Evolutionary conservation across 805 yeast species (phyloP).

Genomic region (Candida chauliodis): DNA sequence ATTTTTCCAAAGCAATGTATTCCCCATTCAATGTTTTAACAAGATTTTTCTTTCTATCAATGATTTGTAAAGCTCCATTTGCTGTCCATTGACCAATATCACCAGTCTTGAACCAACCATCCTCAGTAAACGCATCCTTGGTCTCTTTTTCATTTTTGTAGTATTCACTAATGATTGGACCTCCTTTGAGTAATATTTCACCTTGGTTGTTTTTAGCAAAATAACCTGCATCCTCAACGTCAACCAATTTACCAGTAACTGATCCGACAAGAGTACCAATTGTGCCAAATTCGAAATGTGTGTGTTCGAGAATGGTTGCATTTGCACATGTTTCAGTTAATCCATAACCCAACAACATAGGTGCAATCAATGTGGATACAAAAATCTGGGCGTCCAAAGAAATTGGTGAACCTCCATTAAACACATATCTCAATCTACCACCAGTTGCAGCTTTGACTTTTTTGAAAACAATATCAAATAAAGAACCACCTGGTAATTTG

Average conservation of each 20-base stretch:
- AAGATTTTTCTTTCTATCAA: conserved; percentile 93
- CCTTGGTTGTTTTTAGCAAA: conserved; percentile 89
- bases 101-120: conserved; percentile 95
- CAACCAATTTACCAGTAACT: conserved; percentile 82
- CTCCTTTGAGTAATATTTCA: conserved; percentile 81
- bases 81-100: conserved; percentile 93
- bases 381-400: conserved; percentile 79
- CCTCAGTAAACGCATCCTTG: conserved; percentile 63
- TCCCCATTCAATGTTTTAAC: conserved; percentile 97
- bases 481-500: conserved; percentile 69
- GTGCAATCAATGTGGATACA: conserved; percentile 69
- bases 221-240: conserved; percentile 89
- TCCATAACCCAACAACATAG: conserved; percentile 93
- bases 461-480: conserved; percentile 80
- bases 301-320: conserved; percentile 64
- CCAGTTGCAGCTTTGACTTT: conserved; percentile 93
- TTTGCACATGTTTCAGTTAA: conserved; percentile 95
- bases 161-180: conserved; percentile 69
- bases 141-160: conserved; percentile 84
- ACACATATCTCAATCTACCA: conserved; percentile 67
- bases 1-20: conserved; percentile 92
- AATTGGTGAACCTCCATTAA: conserved; percentile 94
- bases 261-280: conserved; percentile 84
- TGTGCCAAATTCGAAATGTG: conserved; percentile 64
- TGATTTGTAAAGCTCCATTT: conserved; percentile 73